Evolutionary conservation across 495 filamentous ascomycete species (phyloP).

Genomic region (Lasiosphaeria ovina): DNA sequence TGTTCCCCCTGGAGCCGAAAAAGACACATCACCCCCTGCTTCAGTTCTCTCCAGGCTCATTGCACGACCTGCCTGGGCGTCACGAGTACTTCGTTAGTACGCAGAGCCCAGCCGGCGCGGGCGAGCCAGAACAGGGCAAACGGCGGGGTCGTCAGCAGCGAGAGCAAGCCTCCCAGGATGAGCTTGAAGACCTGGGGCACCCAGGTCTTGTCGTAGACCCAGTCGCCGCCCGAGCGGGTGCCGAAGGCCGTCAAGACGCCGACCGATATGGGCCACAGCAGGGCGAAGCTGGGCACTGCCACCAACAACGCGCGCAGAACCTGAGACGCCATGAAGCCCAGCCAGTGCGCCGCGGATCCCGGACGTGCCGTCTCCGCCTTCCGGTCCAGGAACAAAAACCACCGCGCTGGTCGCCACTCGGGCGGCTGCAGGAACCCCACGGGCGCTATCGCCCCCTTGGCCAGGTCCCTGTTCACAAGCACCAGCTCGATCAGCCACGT

Average conservation of each 20-base stretch:
- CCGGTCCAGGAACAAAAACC: slow-evolving; percentile 42
- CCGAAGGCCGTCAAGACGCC: slow-evolving; percentile 30
- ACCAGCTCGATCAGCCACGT: slow-evolving; percentile 33
- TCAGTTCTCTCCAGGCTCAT: neutral
- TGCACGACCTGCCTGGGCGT: neutral
- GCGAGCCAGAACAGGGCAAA: slow-evolving; percentile 43
- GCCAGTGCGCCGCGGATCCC: slow-evolving; percentile 27
- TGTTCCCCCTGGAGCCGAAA: neutral
- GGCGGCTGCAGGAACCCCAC: slow-evolving; percentile 40
- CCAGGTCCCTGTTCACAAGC: slow-evolving; percentile 40
- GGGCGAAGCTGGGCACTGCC: slow-evolving; percentile 23
- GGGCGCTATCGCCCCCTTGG: slow-evolving; percentile 35
- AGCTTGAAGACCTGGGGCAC: slow-evolving; percentile 44
- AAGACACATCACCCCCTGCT: neutral
- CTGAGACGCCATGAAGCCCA: slow-evolving; percentile 18
- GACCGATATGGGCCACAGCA: slow-evolving; percentile 30
- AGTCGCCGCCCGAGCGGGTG: slow-evolving; percentile 32
- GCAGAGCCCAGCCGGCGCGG: slow-evolving; percentile 39
- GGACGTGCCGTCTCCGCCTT: slow-evolving; percentile 21
- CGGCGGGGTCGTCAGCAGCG: slow-evolving; percentile 36
- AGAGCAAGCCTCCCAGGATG: slow-evolving; percentile 39
- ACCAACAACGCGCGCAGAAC: slow-evolving; percentile 29
- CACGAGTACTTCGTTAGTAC: slow-evolving; percentile 6
- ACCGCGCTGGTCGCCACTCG: slow-evolving; percentile 20
- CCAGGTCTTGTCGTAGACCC: slow-evolving; percentile 40